Percentiles rank a stretch among this genome's conserved stretches.
phyloP scores from a whole-genome alignment of 2,329 filamentous ascomycete genomes.

The Dendrostoma leiphaemia region DNA sequence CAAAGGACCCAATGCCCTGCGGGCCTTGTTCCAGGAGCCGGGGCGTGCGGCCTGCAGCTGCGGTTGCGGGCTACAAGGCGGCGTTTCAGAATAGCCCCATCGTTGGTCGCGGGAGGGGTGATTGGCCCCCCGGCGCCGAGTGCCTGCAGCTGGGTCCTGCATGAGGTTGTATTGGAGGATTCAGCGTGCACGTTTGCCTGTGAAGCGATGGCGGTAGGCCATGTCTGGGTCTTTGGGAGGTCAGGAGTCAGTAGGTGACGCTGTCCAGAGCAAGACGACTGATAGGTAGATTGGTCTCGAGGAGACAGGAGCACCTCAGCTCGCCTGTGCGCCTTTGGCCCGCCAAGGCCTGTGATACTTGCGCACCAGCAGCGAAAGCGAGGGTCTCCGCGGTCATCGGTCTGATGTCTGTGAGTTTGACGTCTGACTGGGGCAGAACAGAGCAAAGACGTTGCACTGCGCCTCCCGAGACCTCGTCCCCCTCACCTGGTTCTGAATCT shows the following conservation, averaged over 20 bases:
- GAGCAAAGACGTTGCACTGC: constrained; percentile 2
- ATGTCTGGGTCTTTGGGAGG: no score
- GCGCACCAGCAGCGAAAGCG: neutral
- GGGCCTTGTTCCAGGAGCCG: neutral
- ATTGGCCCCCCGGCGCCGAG: neutral
- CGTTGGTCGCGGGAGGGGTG: neutral
- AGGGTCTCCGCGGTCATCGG: neutral
- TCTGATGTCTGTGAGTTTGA: constrained; percentile 1
- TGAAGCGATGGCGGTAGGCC: no score
- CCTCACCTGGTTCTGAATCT: neutral
- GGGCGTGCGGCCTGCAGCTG: neutral
- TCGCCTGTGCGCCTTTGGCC: no score
- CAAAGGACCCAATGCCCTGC: neutral
- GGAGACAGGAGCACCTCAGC: neutral
- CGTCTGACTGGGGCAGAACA: neutral
- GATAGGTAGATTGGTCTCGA: no score
- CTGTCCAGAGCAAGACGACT: no score
- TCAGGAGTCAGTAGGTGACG: no score
- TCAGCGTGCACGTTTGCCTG: neutral
- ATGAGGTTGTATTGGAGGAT: constrained; percentile 3
- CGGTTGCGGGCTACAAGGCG: neutral
- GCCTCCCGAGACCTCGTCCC: constrained; percentile 5
- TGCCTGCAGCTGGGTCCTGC: constrained; percentile 1
- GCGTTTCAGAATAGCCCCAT: constrained; percentile 9
- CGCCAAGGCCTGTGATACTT: neutral